phyloP scores from a whole-genome alignment of 768 basidiomycete genomes.

The Mycena alexandri region DNA sequence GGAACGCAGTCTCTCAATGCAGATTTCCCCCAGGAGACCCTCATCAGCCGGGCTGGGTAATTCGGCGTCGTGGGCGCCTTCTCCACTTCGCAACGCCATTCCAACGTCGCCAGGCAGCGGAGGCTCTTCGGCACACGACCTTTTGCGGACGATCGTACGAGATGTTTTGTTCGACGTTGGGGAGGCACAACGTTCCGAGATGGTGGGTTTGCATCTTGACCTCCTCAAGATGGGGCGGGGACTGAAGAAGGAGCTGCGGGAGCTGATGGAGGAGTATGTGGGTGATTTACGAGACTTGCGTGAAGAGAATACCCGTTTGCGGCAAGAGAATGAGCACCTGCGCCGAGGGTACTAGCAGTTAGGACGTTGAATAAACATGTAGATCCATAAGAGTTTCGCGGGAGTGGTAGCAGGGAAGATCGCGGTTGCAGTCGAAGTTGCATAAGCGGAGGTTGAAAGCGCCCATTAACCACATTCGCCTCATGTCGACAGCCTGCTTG shows the following conservation, averaged over 20 bases:
- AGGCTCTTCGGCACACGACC: conserved; percentile 63
- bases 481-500: conserved; percentile 38
- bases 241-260: conserved; percentile 75
- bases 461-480: conserved; percentile 35
- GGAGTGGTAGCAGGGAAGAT: not conserved
- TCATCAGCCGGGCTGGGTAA: conserved; percentile 38
- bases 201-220: conserved; percentile 82
- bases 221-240: conserved; percentile 76
- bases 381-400: conserved; percentile 1
- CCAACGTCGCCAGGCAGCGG: conserved; percentile 45
- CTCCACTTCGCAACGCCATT: conserved; percentile 53
- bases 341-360: conserved; percentile 52
- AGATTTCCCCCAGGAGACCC: conserved; percentile 69
- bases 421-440: conserved; percentile 3
- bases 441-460: conserved; percentile 25
- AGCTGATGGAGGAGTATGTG: conserved; percentile 71
- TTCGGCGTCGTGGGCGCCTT: conserved; percentile 54
- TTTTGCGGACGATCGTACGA: conserved; percentile 73
- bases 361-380: not conserved
- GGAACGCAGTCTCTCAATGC: conserved; percentile 62
- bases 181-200: conserved; percentile 76
- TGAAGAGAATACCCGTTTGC: conserved; percentile 76
- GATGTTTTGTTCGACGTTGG: conserved; percentile 84
- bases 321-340: conserved; percentile 77
- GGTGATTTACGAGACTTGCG: conserved; percentile 70